Evolutionary conservation across 768 basidiomycete genomes (phyloP).

Genomic region (Asterophora lycoperdoides): DNA sequence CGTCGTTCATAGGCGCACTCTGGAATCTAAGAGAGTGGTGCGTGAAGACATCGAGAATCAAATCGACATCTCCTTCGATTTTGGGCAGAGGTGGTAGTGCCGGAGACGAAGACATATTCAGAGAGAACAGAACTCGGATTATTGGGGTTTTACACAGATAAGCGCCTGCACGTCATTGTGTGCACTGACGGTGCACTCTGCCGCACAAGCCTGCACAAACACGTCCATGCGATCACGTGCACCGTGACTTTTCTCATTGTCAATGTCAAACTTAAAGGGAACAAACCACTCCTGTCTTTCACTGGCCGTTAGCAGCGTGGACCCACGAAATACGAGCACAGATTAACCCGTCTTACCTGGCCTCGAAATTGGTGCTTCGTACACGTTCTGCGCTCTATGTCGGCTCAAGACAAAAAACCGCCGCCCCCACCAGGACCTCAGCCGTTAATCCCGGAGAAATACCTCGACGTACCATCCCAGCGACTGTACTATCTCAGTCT

Average conservation of each 20-base stretch:
- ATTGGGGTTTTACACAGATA: constrained; percentile 11
- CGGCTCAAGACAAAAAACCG: constrained; percentile 16
- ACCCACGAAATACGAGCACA: neutral
- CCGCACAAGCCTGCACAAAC: neutral
- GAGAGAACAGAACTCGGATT: neutral
- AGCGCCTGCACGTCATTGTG: constrained; percentile 8
- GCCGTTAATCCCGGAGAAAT: constrained; percentile 69
- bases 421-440: constrained; percentile 9
- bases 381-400: constrained; percentile 11
- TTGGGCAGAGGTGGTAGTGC: constrained; percentile 46
- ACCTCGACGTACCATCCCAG: constrained; percentile 74
- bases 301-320: no score
- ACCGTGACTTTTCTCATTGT: neutral
- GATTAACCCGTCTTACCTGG: neutral
- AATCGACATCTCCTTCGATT: constrained; percentile 49
- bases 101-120: constrained; percentile 23
- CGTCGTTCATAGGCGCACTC: constrained; percentile 29
- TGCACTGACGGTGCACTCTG: neutral
- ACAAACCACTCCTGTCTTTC: no score
- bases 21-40: constrained; percentile 37
- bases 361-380: neutral
- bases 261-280: no score
- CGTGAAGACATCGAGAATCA: constrained; percentile 56
- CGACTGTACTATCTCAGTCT: constrained; percentile 75
- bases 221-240: constrained; percentile 13